phyloP scores from a whole-genome alignment of 148 eudicot genomes.

The Rhododendron williamsianum region DNA sequence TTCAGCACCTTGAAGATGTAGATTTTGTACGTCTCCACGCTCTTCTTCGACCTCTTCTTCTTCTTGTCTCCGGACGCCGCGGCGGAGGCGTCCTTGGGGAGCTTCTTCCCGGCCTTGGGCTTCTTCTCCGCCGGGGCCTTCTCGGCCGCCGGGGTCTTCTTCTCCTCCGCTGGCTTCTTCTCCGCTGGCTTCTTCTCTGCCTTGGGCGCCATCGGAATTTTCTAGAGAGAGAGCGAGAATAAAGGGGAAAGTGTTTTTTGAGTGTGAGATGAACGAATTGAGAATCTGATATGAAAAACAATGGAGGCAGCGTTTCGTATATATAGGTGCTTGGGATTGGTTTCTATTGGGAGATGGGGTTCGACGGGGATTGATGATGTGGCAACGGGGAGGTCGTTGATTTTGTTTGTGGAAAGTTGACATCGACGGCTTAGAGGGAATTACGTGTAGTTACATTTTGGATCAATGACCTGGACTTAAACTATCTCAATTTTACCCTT shows the following conservation, averaged over 20 bases:
- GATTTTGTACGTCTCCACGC: background rate
- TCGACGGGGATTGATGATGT: background rate
- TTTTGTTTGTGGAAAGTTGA: background rate
- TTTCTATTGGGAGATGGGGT: background rate
- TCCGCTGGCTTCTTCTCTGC: background rate
- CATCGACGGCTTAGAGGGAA: background rate
- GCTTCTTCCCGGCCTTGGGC: background rate
- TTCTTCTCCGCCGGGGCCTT: background rate
- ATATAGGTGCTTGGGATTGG: background rate
- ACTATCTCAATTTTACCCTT: no score
- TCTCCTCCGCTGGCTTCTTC: background rate
- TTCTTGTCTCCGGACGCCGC: background rate
- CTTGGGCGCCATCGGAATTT: background rate
- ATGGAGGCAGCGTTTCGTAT: background rate
- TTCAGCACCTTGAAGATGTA: conserved; percentile 37
- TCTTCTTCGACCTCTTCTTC: background rate
- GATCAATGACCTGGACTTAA: background rate
- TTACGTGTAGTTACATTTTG: background rate
- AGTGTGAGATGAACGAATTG: background rate
- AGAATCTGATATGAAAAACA: background rate
- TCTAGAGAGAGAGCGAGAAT: background rate
- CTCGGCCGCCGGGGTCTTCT: background rate
- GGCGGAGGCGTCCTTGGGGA: background rate
- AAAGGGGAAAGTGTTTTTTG: background rate
- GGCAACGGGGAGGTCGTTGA: background rate